Conservation (phyloP, 208 protist genomes). For the Leishmania tropica region DNA sequence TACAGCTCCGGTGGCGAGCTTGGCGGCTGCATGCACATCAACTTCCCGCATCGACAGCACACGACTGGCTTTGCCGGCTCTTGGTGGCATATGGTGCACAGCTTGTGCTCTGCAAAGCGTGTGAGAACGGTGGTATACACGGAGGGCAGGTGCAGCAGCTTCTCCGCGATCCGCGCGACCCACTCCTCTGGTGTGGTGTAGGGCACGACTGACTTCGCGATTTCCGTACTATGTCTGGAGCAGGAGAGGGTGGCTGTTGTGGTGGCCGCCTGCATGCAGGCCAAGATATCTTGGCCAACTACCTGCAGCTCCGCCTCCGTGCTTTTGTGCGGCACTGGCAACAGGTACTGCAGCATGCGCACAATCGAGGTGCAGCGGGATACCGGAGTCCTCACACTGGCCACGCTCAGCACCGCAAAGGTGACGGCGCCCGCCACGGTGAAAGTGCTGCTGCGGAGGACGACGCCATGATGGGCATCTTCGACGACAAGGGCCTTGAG, state of each 20-base stretch:
- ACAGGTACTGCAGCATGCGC: conserved; percentile 68
- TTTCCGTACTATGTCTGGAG: background rate
- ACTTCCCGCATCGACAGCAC: conserved; percentile 64
- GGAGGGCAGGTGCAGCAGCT: conserved; percentile 56
- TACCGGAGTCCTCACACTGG: conserved; percentile 27
- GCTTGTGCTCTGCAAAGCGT: conserved; percentile 18
- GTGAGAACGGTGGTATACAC: conserved; percentile 47
- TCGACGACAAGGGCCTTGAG: conserved; percentile 60
- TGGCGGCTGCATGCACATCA: conserved; percentile 38
- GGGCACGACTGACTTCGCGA: conserved; percentile 12
- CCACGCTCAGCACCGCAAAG: conserved; percentile 27
- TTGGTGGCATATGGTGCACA: conserved; percentile 32
- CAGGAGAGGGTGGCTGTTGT: background rate
- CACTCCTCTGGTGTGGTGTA: conserved; percentile 32
- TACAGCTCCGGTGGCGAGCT: conserved; percentile 44
- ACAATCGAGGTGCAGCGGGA: conserved; percentile 37
- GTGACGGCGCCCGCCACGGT: conserved; percentile 19
- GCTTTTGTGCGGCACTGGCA: conserved; percentile 19
- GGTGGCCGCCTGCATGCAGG: background rate
- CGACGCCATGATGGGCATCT: conserved; percentile 20
- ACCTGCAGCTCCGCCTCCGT: background rate
- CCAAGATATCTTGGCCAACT: conserved; percentile 13
- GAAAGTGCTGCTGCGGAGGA: conserved; percentile 18
- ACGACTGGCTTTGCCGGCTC: conserved; percentile 35
- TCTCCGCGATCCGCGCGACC: conserved; percentile 32